Base-by-base conservation (phyloP, 2,329 filamentous ascomycete species). In the Aspergillus uvarum region DNA sequence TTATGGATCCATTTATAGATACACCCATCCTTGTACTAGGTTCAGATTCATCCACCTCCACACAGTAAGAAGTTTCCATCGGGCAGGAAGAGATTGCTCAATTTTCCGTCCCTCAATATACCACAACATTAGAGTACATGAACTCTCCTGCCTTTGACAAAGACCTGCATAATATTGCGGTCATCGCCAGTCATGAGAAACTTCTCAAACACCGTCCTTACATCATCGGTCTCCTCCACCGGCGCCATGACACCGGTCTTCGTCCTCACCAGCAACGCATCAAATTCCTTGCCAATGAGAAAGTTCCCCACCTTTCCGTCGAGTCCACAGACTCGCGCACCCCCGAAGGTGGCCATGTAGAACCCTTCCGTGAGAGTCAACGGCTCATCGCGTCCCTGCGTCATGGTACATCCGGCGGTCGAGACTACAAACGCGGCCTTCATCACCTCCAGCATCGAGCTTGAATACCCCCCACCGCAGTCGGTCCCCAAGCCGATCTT, bases 401-500 rank as follows among this genome's bases (percentile, higher is more conserved):
- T 74, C 26, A 73, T 51, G 6, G 64, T 72, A 47, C 76, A 70
- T 14, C 70, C 69, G 19, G 77, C 75, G 56, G 74, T 73, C 0
- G 77, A 78, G 3, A 77, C 77, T 44, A 88, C 81, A 58, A 88
- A 79, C 0, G 86, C 83, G 63, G 85, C 82, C 8, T 70, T 68
- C 67, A 76, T 76, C 2, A 68, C 68, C 14, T 74, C 72, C 5
- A 76, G 75, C 67, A 89, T 87, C 10, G 81, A 83, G 5, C 80
- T 81, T 4, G 85, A 84, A 71, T 84, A 88, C 0, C 87, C 86
- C 31, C 85, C 87, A 2, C 86, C 85, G 48, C 82, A 84, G 63
- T 89, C 87, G 0, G 87, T 89, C 0, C 87, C 87, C 0, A 89
- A 73, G 0, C 87, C 87, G n/a, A 89, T 85, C 60, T 88, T 87